Evolutionary conservation across 352 stramenopile species (phyloP).

Genomic region (Pythium phragmitis): DNA sequence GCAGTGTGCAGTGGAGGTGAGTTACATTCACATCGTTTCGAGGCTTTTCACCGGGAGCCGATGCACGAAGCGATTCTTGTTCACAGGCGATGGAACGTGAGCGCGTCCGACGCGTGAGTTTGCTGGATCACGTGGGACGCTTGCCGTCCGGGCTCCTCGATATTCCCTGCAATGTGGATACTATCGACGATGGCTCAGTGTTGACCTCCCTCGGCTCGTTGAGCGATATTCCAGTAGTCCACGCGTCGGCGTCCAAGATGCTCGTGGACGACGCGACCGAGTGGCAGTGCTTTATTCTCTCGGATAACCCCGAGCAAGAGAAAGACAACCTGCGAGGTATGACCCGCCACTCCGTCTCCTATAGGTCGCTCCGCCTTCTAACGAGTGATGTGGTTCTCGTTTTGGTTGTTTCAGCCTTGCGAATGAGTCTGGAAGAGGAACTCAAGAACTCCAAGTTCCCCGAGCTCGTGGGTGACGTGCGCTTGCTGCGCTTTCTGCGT

Average conservation of each 20-base stretch:
- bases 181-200: neutral
- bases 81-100: conserved; percentile 53
- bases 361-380: neutral
- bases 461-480: conserved; percentile 61
- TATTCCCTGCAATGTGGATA: neutral
- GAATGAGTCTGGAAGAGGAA: conserved; percentile 60
- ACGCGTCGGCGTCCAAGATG: conserved; percentile 52
- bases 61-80: neutral
- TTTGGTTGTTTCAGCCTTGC: conserved; percentile 42
- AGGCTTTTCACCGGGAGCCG: neutral
- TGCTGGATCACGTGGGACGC: conserved; percentile 44
- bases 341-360: neutral
- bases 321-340: conserved; percentile 58
- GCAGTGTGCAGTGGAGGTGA: conserved; percentile 34
- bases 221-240: conserved; percentile 66
- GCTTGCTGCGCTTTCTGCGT: conserved; percentile 66
- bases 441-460: conserved; percentile 43
- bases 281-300: conserved; percentile 70
- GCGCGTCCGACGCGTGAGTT: conserved; percentile 51
- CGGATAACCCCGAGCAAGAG: conserved; percentile 59
- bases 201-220: conserved; percentile 19
- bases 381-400: conserved; percentile 17
- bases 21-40: neutral
- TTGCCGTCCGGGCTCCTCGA: conserved; percentile 14
- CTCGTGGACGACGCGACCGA: conserved; percentile 57